Conservation (phyloP, 78 protist genomes). For the Monosiga brevicollis region DNA sequence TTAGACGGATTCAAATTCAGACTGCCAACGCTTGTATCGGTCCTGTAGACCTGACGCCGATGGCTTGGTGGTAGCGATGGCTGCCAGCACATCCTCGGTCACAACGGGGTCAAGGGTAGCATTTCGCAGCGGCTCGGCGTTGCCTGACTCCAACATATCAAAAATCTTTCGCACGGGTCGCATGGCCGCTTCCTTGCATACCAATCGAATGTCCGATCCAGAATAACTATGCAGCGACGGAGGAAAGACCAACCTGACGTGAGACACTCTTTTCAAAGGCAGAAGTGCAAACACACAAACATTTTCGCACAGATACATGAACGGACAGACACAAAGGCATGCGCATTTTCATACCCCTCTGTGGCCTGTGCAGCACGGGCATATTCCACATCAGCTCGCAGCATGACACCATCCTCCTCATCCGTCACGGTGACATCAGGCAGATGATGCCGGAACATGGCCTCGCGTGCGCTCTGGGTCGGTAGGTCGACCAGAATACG, state of each 20-base stretch:
- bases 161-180: neutral
- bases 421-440: neutral
- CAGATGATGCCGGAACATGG: neutral
- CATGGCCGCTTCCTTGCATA: neutral
- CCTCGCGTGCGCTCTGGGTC: neutral
- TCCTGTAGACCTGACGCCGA: neutral
- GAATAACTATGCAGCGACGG: too few species aligned
- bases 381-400: neutral
- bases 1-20: neutral
- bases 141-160: neutral
- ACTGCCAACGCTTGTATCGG: neutral
- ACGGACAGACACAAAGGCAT: too few species aligned
- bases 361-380: neutral
- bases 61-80: neutral
- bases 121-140: neutral
- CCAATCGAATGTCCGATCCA: neutral
- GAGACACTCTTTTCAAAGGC: too few species aligned
- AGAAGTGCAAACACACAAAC: too few species aligned
- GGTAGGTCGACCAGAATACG: constrained; percentile 8
- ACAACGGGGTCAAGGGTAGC: neutral
- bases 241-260: too few species aligned
- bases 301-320: too few species aligned
- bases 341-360: too few species aligned
- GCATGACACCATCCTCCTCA: neutral
- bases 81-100: neutral